Conservation (phyloP, 192 early-diverging fungal species). For the Funneliformis geosporum region DNA sequence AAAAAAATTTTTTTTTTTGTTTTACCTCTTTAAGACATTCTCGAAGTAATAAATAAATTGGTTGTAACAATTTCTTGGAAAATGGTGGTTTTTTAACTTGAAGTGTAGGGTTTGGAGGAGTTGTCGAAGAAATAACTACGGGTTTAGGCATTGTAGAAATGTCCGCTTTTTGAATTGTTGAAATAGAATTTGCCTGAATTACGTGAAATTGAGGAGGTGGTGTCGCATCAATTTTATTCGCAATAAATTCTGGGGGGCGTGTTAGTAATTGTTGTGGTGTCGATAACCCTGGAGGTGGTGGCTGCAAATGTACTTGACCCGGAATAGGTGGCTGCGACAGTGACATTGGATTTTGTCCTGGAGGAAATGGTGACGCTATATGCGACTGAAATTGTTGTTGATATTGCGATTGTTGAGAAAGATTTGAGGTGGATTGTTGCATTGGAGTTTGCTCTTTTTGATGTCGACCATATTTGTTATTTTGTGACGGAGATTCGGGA, state of each 20-base stretch:
- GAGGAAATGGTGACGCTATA: not conserved
- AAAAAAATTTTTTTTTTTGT: no score
- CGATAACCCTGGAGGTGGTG: conserved; percentile 6
- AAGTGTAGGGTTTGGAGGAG: conserved; percentile 20
- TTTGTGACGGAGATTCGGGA: not conserved
- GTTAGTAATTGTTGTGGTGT: not conserved
- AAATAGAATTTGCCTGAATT: not conserved
- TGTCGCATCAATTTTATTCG: not conserved
- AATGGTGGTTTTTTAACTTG: conserved; percentile 18
- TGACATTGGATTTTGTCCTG: not conserved
- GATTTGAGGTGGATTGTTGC: not conserved
- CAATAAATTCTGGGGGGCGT: not conserved
- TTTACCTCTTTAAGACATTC: conserved; percentile 43
- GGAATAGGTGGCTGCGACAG: not conserved
- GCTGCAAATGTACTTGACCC: conserved; percentile 5
- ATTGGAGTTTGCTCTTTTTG: not conserved
- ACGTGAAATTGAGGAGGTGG: not conserved
- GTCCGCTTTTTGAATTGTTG: not conserved
- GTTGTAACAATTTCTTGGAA: conserved; percentile 37
- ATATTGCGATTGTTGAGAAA: conserved; percentile 27
- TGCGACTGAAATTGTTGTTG: conserved; percentile 28
- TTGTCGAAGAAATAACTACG: not conserved
- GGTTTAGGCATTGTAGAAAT: not conserved
- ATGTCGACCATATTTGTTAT: not conserved
- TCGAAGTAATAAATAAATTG: conserved; percentile 41